These are phyloP conservation scores for Capsicum chinense DNA, from an alignment of 257 asterid species.

Conservation along the genomic window DNA sequence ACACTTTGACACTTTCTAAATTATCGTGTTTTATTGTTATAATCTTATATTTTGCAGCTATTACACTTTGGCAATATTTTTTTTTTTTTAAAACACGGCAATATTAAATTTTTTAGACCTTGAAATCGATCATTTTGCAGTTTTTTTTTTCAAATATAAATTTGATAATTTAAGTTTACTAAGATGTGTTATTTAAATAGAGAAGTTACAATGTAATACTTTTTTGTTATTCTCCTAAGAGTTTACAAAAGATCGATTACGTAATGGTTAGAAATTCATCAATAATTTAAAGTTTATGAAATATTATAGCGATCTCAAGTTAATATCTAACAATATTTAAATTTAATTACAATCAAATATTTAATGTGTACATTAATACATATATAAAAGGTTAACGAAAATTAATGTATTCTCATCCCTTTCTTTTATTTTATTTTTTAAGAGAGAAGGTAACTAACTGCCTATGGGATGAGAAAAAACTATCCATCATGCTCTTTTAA, in stretches of 20 bases:
- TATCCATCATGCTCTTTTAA: conserved; percentile 8
- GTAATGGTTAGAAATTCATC: neutral
- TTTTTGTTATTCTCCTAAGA: neutral
- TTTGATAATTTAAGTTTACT: neutral
- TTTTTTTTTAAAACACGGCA: no score
- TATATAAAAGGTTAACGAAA: neutral
- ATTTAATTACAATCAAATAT: neutral
- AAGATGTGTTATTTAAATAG: neutral
- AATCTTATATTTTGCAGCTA: no score
- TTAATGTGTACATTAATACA: neutral
- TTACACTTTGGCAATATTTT: no score
- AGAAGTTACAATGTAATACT: neutral
- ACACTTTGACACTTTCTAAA: no score
- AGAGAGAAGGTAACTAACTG: neutral
- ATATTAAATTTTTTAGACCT: no score
- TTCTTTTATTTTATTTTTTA: neutral
- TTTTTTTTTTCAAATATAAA: no score
- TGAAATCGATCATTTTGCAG: no score
- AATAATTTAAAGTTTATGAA: neutral
- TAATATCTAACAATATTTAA: neutral
- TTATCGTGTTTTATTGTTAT: no score
- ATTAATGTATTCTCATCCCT: neutral
- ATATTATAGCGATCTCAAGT: neutral
- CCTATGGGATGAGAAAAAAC: conserved; percentile 6
- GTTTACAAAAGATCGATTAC: neutral